Conservation (phyloP, 768 basidiomycete genomes). For the Lentinula aciculospora region DNA sequence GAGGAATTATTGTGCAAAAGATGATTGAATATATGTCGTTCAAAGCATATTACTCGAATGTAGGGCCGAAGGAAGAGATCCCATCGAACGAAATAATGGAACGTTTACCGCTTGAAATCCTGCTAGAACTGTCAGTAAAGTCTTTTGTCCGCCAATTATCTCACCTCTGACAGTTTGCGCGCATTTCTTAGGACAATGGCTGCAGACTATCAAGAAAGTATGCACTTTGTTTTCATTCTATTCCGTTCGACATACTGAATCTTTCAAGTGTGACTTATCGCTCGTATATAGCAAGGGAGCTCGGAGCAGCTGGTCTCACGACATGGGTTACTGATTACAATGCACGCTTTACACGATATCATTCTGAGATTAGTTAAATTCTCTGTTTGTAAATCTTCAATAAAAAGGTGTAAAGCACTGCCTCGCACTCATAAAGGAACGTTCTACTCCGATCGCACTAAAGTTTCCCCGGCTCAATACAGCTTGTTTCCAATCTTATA, state of each 20-base stretch:
- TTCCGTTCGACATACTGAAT: too few relatives aligned
- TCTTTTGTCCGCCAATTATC: background rate
- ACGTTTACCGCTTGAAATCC: conserved; percentile 81
- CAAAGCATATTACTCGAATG: conserved; percentile 73
- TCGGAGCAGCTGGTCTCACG: too few relatives aligned
- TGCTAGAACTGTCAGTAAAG: conserved; percentile 80
- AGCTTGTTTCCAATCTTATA: background rate
- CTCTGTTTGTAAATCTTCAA: too few relatives aligned
- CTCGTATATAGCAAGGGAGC: too few relatives aligned
- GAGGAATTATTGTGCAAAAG: conserved; percentile 76
- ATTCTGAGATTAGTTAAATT: too few relatives aligned
- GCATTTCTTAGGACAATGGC: conserved; percentile 40
- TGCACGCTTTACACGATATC: too few relatives aligned
- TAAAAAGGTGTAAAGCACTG: background rate
- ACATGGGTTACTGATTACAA: too few relatives aligned
- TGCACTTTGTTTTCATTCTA: conserved; percentile 5
- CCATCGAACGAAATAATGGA: conserved; percentile 75
- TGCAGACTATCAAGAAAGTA: conserved; percentile 65
- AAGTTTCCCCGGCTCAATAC: background rate
- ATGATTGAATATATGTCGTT: conserved; percentile 87
- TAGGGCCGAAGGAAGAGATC: conserved; percentile 67
- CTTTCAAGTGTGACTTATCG: background rate
- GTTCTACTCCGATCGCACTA: background rate
- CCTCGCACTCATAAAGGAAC: background rate
- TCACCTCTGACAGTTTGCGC: background rate